Evolutionary conservation across 495 filamentous ascomycete genomes (phyloP).

Genomic region (Hypoxylon rickii): DNA sequence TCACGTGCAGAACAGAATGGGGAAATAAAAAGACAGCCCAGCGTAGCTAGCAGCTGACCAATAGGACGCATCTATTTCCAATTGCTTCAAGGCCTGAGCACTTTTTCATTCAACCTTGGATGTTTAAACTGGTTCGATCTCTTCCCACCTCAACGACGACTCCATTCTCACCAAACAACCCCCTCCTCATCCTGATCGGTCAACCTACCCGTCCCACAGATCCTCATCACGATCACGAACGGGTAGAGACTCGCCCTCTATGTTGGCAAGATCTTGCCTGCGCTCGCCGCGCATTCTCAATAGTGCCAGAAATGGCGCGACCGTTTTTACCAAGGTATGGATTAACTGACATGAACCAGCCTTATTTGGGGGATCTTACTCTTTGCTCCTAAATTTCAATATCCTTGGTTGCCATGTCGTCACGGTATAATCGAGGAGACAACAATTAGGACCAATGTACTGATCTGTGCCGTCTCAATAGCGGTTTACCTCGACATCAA

Average conservation of each 20-base stretch:
- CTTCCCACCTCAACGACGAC: conserved; percentile 32
- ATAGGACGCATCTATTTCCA: conserved; percentile 39
- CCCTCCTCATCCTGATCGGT: conserved; percentile 40
- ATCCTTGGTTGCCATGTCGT: no score
- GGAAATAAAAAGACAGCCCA: no score
- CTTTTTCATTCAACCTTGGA: conserved; percentile 39
- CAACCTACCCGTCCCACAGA: conserved; percentile 39
- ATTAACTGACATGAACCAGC: conserved; percentile 8
- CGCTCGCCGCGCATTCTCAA: conserved; percentile 79
- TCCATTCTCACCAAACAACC: conserved; percentile 36
- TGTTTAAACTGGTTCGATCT: conserved; percentile 36
- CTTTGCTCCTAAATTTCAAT: no score
- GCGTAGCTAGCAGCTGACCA: conserved; percentile 29
- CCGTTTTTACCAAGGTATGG: conserved; percentile 64
- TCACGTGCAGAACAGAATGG: conserved; percentile 26
- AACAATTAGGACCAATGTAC: no score
- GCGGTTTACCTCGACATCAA: conserved; percentile 66
- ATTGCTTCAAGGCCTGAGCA: conserved; percentile 44
- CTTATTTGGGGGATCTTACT: no score
- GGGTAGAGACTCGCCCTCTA: conserved; percentile 60
- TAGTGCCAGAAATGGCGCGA: conserved; percentile 66
- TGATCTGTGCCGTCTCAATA: no score
- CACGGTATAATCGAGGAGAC: no score
- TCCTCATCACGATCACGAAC: conserved; percentile 50
- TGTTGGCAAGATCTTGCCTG: conserved; percentile 86